These are phyloP conservation scores for Tricholoma bakamatsutake DNA, from an alignment of 768 basidiomycete species.

Conservation along the genomic window DNA sequence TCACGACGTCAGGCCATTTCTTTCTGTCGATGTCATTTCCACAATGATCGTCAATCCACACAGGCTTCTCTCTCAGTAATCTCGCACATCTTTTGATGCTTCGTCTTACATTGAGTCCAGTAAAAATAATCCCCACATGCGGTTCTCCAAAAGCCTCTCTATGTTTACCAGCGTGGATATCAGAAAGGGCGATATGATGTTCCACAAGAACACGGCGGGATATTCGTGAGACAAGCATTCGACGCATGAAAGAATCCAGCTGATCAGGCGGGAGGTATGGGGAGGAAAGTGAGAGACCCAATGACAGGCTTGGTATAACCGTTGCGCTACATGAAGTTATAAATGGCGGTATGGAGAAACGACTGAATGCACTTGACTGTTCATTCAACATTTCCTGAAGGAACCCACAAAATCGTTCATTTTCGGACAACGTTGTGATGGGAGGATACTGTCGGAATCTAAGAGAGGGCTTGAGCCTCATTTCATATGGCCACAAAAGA, in stretches of 20 bases:
- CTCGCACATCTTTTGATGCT: constrained; percentile 66
- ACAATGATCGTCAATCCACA: constrained; percentile 35
- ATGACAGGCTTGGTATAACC: constrained; percentile 75
- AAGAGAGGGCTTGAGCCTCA: constrained; percentile 8
- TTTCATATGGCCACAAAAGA: not conserved
- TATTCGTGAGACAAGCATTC: constrained; percentile 89
- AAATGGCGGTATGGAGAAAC: constrained; percentile 2
- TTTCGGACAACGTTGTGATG: constrained; percentile 68
- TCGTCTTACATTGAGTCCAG: constrained; percentile 60
- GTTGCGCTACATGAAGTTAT: constrained; percentile 41
- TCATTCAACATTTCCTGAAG: constrained; percentile 57
- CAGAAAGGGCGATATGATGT: constrained; percentile 81
- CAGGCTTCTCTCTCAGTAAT: constrained; percentile 46
- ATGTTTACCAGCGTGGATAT: constrained; percentile 38
- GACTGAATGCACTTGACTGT: constrained; percentile 50
- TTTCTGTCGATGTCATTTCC: constrained; percentile 21
- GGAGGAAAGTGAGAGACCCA: constrained; percentile 82
- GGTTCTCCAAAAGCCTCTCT: constrained; percentile 37
- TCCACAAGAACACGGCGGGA: constrained; percentile 85
- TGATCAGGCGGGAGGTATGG: constrained; percentile 71
- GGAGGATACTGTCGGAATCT: constrained; percentile 72
- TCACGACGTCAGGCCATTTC: constrained; percentile 54
- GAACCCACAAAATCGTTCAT: constrained; percentile 74
- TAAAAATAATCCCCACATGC: constrained; percentile 83
- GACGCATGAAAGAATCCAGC: constrained; percentile 82